These are phyloP conservation scores for Saturnispora dispora DNA, from an alignment of 805 yeast species.

Conservation along the genomic window DNA sequence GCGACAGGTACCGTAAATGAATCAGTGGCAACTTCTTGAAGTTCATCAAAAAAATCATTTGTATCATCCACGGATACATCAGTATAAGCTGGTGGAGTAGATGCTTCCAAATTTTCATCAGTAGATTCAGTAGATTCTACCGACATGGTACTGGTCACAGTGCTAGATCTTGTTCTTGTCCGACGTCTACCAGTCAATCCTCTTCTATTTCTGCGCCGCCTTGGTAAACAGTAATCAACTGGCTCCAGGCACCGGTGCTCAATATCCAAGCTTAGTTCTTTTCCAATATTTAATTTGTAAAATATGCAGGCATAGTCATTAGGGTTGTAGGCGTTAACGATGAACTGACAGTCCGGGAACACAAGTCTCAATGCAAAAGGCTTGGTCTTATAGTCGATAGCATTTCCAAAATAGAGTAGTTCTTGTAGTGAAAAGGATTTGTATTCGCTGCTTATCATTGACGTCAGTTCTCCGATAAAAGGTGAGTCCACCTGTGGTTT, in stretches of 20 bases:
- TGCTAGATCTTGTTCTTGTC: conserved; percentile 3
- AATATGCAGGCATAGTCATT: conserved; percentile 22
- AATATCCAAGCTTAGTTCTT: conserved; percentile 27
- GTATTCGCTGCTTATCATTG: conserved; percentile 2
- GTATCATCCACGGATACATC: conserved; percentile 10
- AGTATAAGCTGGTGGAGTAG: conserved; percentile 4
- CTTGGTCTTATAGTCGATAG: conserved; percentile 21
- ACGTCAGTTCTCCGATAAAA: background rate
- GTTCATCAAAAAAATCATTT: background rate
- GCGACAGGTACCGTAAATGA: conserved; percentile 3
- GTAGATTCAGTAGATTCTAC: background rate
- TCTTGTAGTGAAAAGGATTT: conserved; percentile 25
- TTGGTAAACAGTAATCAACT: conserved; percentile 25
- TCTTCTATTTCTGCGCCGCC: conserved; percentile 14
- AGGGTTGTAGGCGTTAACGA: conserved; percentile 23
- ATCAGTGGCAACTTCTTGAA: conserved; percentile 5
- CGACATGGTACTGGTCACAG: conserved; percentile 6
- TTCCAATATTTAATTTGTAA: conserved; percentile 25
- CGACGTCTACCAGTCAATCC: conserved; percentile 4
- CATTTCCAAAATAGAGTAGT: conserved; percentile 25
- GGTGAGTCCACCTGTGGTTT: background rate
- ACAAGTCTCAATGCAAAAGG: conserved; percentile 27
- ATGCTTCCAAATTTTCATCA: background rate
- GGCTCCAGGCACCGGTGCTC: conserved; percentile 22
- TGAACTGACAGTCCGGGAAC: conserved; percentile 22